These are phyloP conservation scores for Mariannaea elegans DNA, from an alignment of 2,329 filamentous ascomycete genomes.

Conservation along the genomic window DNA sequence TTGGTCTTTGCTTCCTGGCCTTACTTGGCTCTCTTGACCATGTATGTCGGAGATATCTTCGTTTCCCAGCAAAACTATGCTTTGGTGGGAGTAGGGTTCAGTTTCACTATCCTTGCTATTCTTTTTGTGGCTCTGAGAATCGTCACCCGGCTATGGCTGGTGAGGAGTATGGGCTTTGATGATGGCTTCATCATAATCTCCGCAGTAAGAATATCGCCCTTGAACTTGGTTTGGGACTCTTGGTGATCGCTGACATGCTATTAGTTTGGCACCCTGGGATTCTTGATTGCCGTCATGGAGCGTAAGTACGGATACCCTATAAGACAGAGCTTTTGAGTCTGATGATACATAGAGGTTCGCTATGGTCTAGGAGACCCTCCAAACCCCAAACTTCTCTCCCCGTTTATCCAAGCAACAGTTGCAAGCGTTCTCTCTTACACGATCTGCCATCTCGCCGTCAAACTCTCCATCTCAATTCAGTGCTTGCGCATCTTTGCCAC, in stretches of 20 bases:
- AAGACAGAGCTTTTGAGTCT: not conserved
- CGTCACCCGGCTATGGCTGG: slow-evolving; percentile 5
- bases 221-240: not conserved
- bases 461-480: slow-evolving; percentile 42
- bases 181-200: slow-evolving; percentile 5
- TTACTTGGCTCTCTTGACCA: not conserved
- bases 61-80: slow-evolving; percentile 4
- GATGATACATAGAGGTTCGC: slow-evolving; percentile 28
- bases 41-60: slow-evolving; percentile 6
- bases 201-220: not conserved
- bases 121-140: slow-evolving; percentile 2
- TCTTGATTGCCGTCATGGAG: slow-evolving; percentile 27
- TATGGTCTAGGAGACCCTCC: slow-evolving; percentile 35
- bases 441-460: slow-evolving; percentile 36
- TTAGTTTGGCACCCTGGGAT: slow-evolving; percentile 30
- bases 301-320: slow-evolving; percentile 20
- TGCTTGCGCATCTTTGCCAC: slow-evolving; percentile 40
- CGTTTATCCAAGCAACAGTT: slow-evolving; percentile 34
- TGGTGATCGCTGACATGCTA: not conserved
- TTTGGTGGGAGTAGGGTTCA: slow-evolving; percentile 4
- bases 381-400: slow-evolving; percentile 16
- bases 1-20: not conserved
- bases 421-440: slow-evolving; percentile 39
- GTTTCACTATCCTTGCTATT: not conserved
- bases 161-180: slow-evolving; percentile 5